These are phyloP conservation scores for Lodderomyces metapsilosis DNA, from an alignment of 1,139 yeast genomes.

Conservation along the genomic window DNA sequence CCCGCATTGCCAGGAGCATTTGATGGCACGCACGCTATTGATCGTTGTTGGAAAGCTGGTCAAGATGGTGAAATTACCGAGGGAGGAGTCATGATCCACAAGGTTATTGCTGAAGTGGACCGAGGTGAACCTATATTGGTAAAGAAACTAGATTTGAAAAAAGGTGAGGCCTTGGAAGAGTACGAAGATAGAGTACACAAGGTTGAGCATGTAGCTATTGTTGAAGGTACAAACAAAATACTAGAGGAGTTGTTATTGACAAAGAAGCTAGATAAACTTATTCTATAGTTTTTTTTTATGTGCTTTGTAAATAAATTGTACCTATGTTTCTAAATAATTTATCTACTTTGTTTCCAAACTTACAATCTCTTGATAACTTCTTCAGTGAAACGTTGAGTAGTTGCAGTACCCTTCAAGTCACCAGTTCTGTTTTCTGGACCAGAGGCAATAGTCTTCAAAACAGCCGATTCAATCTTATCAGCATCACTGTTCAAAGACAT, in stretches of 20 bases:
- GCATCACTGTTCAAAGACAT: conserved; percentile 86
- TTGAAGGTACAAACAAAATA: conserved; percentile 77
- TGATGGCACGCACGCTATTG: conserved; percentile 96
- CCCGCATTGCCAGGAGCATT: conserved; percentile 97
- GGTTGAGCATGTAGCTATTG: conserved; percentile 86
- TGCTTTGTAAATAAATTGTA: conserved; percentile 3
- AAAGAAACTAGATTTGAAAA: conserved; percentile 66
- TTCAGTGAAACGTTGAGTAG: conserved; percentile 86
- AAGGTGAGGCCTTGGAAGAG: conserved; percentile 72
- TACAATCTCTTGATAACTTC: conserved; percentile 52
- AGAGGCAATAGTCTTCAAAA: conserved; percentile 87
- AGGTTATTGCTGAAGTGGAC: conserved; percentile 92
- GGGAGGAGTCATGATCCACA: conserved; percentile 98
- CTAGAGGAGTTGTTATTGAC: conserved; percentile 33
- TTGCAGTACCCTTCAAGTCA: conserved; percentile 91
- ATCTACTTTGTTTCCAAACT: conserved; percentile 8
- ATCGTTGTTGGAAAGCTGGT: conserved; percentile 93
- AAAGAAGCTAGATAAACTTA: conserved; percentile 5
- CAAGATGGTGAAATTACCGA: conserved; percentile 69
- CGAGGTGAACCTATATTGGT: conserved; percentile 87
- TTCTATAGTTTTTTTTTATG: conserved; percentile 2
- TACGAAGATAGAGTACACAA: conserved; percentile 85
- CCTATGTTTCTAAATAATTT: conserved; percentile 1
- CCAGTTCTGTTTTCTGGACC: conserved; percentile 92
- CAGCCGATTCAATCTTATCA: conserved; percentile 82